Base-by-base conservation (phyloP, 495 filamentous ascomycete genomes). In the Opeltia flavorubescens region DNA sequence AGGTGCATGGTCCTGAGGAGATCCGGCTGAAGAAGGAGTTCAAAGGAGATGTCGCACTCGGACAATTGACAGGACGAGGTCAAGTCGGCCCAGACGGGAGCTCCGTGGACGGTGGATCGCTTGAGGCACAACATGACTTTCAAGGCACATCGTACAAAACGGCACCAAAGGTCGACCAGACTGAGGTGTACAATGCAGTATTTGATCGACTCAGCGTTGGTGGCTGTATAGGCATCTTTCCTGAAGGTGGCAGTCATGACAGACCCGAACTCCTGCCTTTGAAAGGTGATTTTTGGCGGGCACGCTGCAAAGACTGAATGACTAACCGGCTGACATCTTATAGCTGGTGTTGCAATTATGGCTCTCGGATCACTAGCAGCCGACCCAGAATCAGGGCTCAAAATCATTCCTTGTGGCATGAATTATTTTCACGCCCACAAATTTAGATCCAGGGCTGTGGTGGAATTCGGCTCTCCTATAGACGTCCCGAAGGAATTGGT, bases 351-450 rank as follows among this genome's bases (percentile, higher is more conserved):
- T 43, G 91, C 91, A 41, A 84, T 99, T 51, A 99, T 99, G 89
- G 91, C 91, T 20, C 75, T 99, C 40, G 91, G 89, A 18, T 85
- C 93, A 3, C 70, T 99, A 25, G 84, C 84, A n/a, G 80, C 83
- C 33, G 75, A 86, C 40, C 91, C 89, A 3, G 73, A 93, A 52
- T 95, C 83, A 59, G 88, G 83, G n/a, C 60, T 99, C 52, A 93
- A 86, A 62, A 96, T 99, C 55, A 84, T 99, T n/a, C 93, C 93
- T n/a, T 89, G 87, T 42, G 93, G 93, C 50, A 96, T 96, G 91
- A 99, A 99, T 59, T 99, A 99, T 64, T 99, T 99, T 66, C 91
- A 99, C 64, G 84, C 91, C 4, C 91, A 99, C 66, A 99, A 96
- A 61, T 99, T 99, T 65, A 80, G 91, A 15, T 99, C 91, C 42